phyloP scores from a whole-genome alignment of 306 rosid genomes.

The Prunus padus region DNA sequence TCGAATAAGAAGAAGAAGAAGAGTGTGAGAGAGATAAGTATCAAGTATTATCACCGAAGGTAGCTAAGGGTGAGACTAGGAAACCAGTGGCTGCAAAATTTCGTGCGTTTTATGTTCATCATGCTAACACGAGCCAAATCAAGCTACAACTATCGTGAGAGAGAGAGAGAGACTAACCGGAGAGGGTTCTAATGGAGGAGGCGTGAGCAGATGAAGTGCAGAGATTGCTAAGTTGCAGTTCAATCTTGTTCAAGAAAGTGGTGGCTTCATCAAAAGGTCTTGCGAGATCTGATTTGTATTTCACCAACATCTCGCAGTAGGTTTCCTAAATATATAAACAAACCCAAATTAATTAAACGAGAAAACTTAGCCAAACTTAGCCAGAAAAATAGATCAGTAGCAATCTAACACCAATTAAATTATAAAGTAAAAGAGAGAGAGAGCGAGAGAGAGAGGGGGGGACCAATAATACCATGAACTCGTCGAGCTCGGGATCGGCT shows the following conservation, averaged over 20 bases:
- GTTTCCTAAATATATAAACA: constrained; percentile 49
- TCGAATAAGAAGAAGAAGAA: background rate
- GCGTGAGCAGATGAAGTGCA: constrained; percentile 30
- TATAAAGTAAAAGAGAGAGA: background rate
- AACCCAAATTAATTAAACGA: background rate
- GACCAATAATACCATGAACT: constrained; percentile 70
- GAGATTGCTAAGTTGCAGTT: constrained; percentile 72
- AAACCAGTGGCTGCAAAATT: background rate
- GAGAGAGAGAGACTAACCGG: constrained; percentile 52
- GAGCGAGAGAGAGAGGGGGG: constrained; percentile 35
- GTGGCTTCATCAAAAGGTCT: constrained; percentile 94
- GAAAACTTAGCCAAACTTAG: too few relatives aligned
- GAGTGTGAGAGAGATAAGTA: background rate
- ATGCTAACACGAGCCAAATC: constrained; percentile 7
- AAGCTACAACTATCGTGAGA: background rate
- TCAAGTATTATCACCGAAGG: background rate
- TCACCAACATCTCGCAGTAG: constrained; percentile 76
- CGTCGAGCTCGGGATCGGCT: constrained; percentile 99
- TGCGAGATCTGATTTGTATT: constrained; percentile 80
- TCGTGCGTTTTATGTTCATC: background rate
- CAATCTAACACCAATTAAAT: too few relatives aligned
- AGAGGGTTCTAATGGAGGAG: constrained; percentile 49
- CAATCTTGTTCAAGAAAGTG: constrained; percentile 81
- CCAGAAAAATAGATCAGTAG: too few relatives aligned
- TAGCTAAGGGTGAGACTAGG: background rate